A percentile compares a stretch with the other conserved stretches of the same genome.
phyloP scores from a whole-genome alignment of 2,329 filamentous ascomycete species.

The Immersiporthe knoxdaviesiana region DNA sequence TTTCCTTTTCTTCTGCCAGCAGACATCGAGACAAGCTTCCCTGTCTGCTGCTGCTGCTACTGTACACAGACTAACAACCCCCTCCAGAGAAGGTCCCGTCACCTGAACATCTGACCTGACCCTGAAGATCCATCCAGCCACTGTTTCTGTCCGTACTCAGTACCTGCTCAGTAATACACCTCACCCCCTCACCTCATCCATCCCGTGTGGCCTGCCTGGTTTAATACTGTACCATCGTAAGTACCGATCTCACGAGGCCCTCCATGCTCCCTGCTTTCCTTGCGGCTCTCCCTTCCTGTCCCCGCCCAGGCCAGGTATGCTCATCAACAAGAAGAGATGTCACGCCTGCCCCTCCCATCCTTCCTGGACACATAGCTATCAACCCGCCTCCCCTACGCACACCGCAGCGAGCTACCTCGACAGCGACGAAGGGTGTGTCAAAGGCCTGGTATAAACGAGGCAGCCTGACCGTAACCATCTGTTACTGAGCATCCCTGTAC shows the following conservation, averaged over 20 bases:
- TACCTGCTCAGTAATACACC: conserved; percentile 5
- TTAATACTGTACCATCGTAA: background rate
- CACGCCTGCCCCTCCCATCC: background rate
- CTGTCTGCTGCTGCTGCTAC: background rate
- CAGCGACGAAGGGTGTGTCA: background rate
- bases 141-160: background rate
- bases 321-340: background rate
- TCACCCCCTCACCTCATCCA: conserved; percentile 11
- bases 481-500: conserved; percentile 8
- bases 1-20: background rate
- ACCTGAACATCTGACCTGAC: background rate
- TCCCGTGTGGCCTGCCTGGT: conserved; percentile 8
- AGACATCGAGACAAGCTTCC: background rate
- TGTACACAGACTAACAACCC: background rate
- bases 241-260: background rate
- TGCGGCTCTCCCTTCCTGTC: conserved; percentile 9
- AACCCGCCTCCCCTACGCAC: background rate
- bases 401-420: background rate
- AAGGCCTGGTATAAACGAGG: background rate
- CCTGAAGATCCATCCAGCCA: background rate
- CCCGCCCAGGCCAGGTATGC: conserved; percentile 8
- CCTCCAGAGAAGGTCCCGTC: background rate
- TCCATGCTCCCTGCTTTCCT: background rate
- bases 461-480: conserved; percentile 4
- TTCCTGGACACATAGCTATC: background rate